These are phyloP conservation scores for Microcyclospora pomicola DNA, from an alignment of 2,329 filamentous ascomycete genomes.

Conservation along the genomic window DNA sequence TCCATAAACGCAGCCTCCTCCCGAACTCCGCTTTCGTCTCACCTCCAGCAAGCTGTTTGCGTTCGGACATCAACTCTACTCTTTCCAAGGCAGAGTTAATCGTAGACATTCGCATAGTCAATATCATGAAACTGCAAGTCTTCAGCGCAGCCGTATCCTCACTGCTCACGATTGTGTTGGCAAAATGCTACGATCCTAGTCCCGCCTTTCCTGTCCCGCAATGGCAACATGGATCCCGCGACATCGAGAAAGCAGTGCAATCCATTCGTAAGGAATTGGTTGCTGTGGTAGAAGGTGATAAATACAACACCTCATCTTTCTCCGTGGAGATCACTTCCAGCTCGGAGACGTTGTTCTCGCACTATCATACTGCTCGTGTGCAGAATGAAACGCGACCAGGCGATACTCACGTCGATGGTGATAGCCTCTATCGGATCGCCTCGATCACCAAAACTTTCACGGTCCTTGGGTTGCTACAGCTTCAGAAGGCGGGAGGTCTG, in stretches of 20 bases:
- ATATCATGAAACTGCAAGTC: background rate
- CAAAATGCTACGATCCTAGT: constrained; percentile 23
- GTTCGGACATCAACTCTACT: too few species aligned
- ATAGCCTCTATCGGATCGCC: constrained; percentile 28
- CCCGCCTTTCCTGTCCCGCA: constrained; percentile 26
- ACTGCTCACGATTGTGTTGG: background rate
- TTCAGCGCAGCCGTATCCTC: background rate
- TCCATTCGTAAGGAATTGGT: constrained; percentile 17
- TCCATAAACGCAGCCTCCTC: too few species aligned
- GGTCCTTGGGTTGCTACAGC: constrained; percentile 38
- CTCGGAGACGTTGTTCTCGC: constrained; percentile 25
- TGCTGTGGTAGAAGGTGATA: constrained; percentile 12
- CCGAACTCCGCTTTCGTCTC: too few species aligned
- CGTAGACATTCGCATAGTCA: background rate
- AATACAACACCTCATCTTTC: constrained; percentile 25
- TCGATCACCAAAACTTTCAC: constrained; percentile 34
- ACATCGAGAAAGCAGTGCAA: constrained; percentile 19
- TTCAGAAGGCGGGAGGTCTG: constrained; percentile 38
- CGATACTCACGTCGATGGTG: constrained; percentile 22
- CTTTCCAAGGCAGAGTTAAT: too few species aligned
- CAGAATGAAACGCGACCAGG: constrained; percentile 26
- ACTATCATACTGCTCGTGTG: constrained; percentile 25
- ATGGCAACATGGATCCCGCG: constrained; percentile 15
- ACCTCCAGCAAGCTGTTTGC: too few species aligned
- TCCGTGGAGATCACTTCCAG: constrained; percentile 29